phyloP scores from a whole-genome alignment of 805 yeast species.

The Schwanniomyces pseudopolymorphus region DNA sequence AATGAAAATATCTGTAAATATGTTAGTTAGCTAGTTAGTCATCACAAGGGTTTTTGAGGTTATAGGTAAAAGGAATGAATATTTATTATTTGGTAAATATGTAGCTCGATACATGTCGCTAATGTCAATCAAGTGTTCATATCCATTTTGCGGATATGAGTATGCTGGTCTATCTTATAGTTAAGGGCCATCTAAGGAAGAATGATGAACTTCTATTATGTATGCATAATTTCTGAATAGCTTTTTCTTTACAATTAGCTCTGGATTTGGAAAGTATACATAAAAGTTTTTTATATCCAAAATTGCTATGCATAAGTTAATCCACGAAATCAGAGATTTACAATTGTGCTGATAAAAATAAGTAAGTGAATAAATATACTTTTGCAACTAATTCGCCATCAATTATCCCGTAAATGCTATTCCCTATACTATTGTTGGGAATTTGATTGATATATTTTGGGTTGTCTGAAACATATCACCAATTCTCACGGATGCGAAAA shows the following conservation, averaged over 20 bases:
- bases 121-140: no score
- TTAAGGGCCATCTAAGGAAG: conserved; percentile 36
- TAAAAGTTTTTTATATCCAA: no score
- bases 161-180: no score
- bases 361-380: conserved; percentile 36
- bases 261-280: conserved; percentile 26
- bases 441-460: no score
- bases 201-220: conserved; percentile 33
- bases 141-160: neutral
- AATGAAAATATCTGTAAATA: conserved; percentile 41
- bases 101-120: neutral
- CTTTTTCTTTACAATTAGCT: no score
- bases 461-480: no score
- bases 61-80: neutral
- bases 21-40: conserved; percentile 34
- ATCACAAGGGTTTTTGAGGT: neutral
- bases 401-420: no score
- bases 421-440: no score
- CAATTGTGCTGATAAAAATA: conserved; percentile 42
- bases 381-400: conserved; percentile 44
- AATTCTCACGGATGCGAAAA: no score
- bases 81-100: neutral
- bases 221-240: conserved; percentile 17
- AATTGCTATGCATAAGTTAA: conserved; percentile 42
- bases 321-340: conserved; percentile 43